Base-by-base conservation (phyloP, 305 asterid genomes). In the Solanum aculeatissimum region DNA sequence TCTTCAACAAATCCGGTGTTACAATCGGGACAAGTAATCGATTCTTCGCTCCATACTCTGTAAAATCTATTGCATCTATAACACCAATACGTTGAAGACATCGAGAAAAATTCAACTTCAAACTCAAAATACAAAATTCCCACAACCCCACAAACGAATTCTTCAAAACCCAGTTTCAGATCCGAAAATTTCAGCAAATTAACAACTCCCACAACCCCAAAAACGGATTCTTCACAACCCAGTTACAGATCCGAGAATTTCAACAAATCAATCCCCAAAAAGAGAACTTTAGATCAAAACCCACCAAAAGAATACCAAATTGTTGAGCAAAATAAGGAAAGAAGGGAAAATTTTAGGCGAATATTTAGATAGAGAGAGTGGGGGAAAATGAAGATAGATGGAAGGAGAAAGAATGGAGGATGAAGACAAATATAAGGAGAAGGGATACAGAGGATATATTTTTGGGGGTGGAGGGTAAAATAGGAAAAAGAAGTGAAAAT, bases 11-110 rank as follows among this genome's bases (percentile, higher is more conserved):
- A 96, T 4, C 98, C 99, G 40, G 92, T 79, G 88, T 54, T 86
- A 89, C 99, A 96, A 86, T 95, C 97, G 51, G 98, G 98, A 89
- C 98, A 96, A 63, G 86, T 43, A 83, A 93, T 82, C 74, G 95
- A 86, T 47, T 93, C 96, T 47, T 87, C 91, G 81, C 58, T 89
- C 91, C 88, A 85, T 85, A 90, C 96, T 90, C 97, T 89, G 27
- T 94, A 91, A 75, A 92, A 91, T 53, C 97, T 90, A 89, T 90
- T 93, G 95, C 99, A 95, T 82, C 97, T 92, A 88, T 96, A 91
- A 83, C 98, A 96, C 98, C 98, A 96, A 89, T 92, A 96, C 15
- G 95, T 84, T 25, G 98, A 91, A 89, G 96, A 88, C 94, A 88
- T 91, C 89, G 92, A 66, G 16, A 91, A 88, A 88, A 75, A 7